These are phyloP conservation scores for Brettanomyces anomalus DNA, from an alignment of 805 yeast genomes.

Conservation along the genomic window DNA sequence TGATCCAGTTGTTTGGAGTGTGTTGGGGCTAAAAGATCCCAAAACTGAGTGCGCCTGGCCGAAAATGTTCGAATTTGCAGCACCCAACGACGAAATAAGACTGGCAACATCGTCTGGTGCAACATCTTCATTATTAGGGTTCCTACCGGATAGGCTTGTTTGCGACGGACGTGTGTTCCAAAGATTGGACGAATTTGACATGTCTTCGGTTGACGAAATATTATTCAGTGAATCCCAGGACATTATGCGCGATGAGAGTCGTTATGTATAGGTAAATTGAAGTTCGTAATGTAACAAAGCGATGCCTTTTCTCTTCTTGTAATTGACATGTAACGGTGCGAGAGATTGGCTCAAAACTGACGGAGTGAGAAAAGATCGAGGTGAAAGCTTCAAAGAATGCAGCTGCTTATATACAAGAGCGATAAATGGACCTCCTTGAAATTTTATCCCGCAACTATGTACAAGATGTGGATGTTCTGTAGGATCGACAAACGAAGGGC, in stretches of 20 bases:
- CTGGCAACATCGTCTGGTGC: slow-evolving; percentile 23
- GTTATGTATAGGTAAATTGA: background rate
- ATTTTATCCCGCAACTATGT: background rate
- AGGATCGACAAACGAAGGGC: background rate
- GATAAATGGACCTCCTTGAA: too few relatives aligned
- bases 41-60: slow-evolving; percentile 20
- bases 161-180: slow-evolving; percentile 19
- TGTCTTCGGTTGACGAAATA: slow-evolving; percentile 16
- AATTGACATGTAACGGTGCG: background rate
- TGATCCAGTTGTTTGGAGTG: slow-evolving; percentile 2
- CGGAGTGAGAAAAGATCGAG: too few relatives aligned
- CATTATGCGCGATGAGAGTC: background rate
- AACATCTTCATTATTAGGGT: background rate
- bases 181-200: slow-evolving; percentile 12
- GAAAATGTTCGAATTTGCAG: slow-evolving; percentile 15
- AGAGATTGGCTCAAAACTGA: too few relatives aligned
- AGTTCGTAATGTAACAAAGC: background rate
- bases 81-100: slow-evolving; percentile 24
- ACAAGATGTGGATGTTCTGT: background rate
- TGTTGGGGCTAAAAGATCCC: slow-evolving; percentile 6
- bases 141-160: too few relatives aligned
- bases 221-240: slow-evolving; percentile 5
- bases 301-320: background rate
- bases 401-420: too few relatives aligned
- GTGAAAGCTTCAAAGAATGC: too few relatives aligned